These are phyloP conservation scores for Globisporangium cylindrosporum DNA, from an alignment of 352 stramenopile species.

Conservation along the genomic window DNA sequence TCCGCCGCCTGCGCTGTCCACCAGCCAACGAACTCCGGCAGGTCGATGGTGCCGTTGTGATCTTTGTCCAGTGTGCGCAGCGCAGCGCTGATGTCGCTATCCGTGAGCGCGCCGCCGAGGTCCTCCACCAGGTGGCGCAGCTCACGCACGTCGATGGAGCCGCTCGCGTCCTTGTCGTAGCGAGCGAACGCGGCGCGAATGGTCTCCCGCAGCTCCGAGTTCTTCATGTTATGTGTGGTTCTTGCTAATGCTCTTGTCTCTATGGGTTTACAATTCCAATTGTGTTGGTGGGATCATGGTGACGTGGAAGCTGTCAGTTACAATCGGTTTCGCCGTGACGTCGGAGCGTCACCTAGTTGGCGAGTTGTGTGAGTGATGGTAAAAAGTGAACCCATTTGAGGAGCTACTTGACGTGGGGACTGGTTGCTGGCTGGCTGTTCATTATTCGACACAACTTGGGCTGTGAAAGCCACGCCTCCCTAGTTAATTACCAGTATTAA, in stretches of 20 bases:
- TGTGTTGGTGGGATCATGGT: background rate
- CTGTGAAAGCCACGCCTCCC: background rate
- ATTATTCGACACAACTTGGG: background rate
- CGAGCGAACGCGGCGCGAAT: constrained; percentile 49
- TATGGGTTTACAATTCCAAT: background rate
- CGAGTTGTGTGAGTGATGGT: background rate
- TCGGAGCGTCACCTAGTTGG: background rate
- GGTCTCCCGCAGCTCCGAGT: constrained; percentile 50
- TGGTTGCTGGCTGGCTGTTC: background rate
- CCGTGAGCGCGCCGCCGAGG: constrained; percentile 52
- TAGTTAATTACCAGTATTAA: background rate
- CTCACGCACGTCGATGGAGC: constrained; percentile 48
- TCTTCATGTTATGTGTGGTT: constrained; percentile 1
- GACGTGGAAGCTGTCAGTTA: background rate
- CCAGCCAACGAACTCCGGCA: constrained; percentile 57
- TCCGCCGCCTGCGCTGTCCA: constrained; percentile 38
- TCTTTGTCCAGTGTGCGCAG: constrained; percentile 50
- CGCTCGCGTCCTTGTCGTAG: constrained; percentile 58
- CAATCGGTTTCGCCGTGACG: constrained; percentile 1
- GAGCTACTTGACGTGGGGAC: background rate
- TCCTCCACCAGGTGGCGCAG: constrained; percentile 48
- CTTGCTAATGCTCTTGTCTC: background rate
- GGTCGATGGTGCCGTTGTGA: constrained; percentile 48
- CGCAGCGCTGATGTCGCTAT: constrained; percentile 34
- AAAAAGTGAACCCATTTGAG: constrained; percentile 3